Conservation (phyloP, 257 asterid species). For the Nicotiana undulata region DNA sequence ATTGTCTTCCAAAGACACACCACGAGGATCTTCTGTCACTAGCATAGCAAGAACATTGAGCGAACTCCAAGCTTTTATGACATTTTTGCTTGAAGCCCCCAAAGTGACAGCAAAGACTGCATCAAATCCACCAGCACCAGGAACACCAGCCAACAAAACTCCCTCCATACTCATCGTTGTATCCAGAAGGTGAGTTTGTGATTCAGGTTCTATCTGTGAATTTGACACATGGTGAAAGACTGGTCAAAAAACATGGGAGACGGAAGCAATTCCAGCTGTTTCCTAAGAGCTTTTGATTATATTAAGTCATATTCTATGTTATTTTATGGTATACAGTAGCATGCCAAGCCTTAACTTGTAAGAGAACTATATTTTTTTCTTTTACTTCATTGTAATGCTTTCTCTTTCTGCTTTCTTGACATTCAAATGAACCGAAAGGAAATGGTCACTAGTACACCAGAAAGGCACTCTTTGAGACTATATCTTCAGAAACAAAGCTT, state of each 20-base stretch:
- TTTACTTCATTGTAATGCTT: background rate
- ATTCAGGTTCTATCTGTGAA: slow-evolving; percentile 89
- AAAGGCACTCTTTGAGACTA: background rate
- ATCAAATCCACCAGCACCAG: slow-evolving; percentile 99
- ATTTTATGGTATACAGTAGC: background rate
- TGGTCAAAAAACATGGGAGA: slow-evolving; percentile 1
- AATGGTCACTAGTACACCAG: background rate
- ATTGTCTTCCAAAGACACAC: slow-evolving; percentile 56
- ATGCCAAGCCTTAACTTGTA: background rate
- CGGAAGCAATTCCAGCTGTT: background rate
- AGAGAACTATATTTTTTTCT: background rate
- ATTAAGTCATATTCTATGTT: background rate
- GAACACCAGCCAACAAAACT: slow-evolving; percentile 87
- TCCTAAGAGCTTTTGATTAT: background rate
- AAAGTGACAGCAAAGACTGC: slow-evolving; percentile 88
- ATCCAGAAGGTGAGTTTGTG: slow-evolving; percentile 79
- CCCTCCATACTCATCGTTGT: slow-evolving; percentile 77
- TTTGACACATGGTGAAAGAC: background rate
- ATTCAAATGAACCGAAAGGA: background rate
- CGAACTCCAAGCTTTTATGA: slow-evolving; percentile 68
- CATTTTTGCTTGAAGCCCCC: slow-evolving; percentile 57
- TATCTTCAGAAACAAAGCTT: background rate
- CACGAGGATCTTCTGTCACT: slow-evolving; percentile 84
- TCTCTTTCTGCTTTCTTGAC: background rate
- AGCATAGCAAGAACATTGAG: slow-evolving; percentile 76